A percentile compares a stretch with the other conserved stretches of the same genome.
These are phyloP conservation scores for Eimeria brunetti DNA, from an alignment of 169 alveolate species.

Conservation along the genomic window DNA sequence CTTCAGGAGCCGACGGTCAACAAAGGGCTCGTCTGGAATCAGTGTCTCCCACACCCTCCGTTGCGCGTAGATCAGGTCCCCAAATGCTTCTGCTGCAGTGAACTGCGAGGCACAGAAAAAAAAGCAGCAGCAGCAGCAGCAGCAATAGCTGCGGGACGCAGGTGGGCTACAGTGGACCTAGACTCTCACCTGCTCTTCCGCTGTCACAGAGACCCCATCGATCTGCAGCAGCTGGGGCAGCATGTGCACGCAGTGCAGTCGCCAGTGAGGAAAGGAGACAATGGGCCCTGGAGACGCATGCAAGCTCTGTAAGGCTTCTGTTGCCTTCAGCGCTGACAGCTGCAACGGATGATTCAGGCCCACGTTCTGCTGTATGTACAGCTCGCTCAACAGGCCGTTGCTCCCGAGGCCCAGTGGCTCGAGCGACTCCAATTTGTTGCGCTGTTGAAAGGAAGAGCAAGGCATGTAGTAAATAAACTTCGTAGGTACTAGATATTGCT, in stretches of 20 bases:
- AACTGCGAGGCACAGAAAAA: constrained; percentile 30
- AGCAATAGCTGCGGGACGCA: not conserved
- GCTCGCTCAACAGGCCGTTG: constrained; percentile 35
- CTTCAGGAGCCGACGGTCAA: constrained; percentile 67
- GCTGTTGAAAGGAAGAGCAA: constrained; percentile 18
- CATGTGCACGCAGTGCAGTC: constrained; percentile 53
- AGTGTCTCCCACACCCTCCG: constrained; percentile 56
- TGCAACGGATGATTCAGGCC: constrained; percentile 16
- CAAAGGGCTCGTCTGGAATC: constrained; percentile 70
- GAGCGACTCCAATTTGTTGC: constrained; percentile 42
- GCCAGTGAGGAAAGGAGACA: constrained; percentile 8
- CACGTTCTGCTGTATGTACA: constrained; percentile 44
- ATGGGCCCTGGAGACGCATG: constrained; percentile 71
- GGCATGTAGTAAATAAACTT: not conserved
- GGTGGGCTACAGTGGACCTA: not conserved
- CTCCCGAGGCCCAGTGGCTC: constrained; percentile 37
- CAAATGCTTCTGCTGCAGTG: constrained; percentile 67
- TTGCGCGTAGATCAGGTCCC: constrained; percentile 44
- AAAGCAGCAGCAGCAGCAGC: not conserved
- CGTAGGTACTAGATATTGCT: no score
- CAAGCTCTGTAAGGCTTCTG: constrained; percentile 34
- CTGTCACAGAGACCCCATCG: constrained; percentile 46
- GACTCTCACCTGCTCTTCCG: constrained; percentile 59
- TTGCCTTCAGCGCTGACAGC: constrained; percentile 32
- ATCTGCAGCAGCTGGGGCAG: constrained; percentile 66